Evolutionary conservation across 768 basidiomycete genomes (phyloP), one percentile per base, ranked within the genome.

Genomic region (Suillus clintonianus): DNA sequence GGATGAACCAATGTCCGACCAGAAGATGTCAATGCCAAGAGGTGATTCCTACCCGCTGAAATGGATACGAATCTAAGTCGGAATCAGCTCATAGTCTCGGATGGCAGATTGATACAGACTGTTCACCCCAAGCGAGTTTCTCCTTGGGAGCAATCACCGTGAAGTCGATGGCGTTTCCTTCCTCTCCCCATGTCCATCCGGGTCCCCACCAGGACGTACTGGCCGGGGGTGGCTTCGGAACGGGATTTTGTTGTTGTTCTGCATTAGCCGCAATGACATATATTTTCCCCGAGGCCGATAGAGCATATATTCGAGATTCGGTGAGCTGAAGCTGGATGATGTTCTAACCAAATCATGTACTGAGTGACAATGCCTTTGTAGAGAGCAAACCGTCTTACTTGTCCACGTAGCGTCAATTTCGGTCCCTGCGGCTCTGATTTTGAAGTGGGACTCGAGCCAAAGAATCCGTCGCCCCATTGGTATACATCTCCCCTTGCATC

Each of bases 1-100:
- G 95, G 92, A 70, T 93, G 86, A 3, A 88, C 85, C 72, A 91
- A 95, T 5, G 90, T 84, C 54, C 93, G 89, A 3, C 94, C 94
- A 42, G 77, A 63, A 11, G 87, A 89, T 10, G 90, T 90, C 45
- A 90, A 73, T 5, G 86, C 89, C n/a, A 92, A 82, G 11, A 92
- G 77, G 71, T 92, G 90, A 70, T 89, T 85, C 15, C 79, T 74
- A 15, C 95, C 95, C 2, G 90, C 85, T 5, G 88, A 84, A 27
- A 98, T 88, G 1, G 88, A 87, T 0, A 83, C 74, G 71, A 96
- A 88, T 65, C 94, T 94, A 39, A 43, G 41, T 47, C 22, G 22
- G 2, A 14, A 54, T 74, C 42, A 72, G 67, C 41, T 19, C 13
- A 63, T 43, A 39, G 13, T 34, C 17, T 36, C 22, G 17, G n/a